A percentile compares a stretch with the other conserved stretches of the same genome.
Conservation (phyloP, 2,329 filamentous ascomycete genomes). For the Zasmidium citrigriseum region DNA sequence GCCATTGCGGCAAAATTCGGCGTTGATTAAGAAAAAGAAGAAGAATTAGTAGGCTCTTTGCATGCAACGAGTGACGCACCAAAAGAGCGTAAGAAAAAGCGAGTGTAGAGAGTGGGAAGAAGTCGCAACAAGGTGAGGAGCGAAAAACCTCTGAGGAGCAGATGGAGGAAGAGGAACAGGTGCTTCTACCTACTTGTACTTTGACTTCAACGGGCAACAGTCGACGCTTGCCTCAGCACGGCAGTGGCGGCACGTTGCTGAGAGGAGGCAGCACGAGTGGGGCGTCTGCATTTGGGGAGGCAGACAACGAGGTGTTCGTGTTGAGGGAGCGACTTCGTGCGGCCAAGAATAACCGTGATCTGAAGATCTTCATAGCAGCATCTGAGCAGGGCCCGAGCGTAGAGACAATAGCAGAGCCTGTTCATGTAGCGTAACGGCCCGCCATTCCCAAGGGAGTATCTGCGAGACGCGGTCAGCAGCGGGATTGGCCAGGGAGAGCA, state of each 20-base stretch:
- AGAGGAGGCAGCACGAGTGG: slow-evolving; percentile 3
- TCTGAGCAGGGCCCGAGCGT: slow-evolving; percentile 3
- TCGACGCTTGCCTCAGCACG: slow-evolving; percentile 1
- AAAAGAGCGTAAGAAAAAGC: slow-evolving; percentile 3
- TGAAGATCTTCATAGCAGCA: slow-evolving; percentile 4
- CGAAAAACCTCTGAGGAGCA: background rate
- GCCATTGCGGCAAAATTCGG: slow-evolving; percentile 5
- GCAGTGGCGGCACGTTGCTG: slow-evolving; percentile 8
- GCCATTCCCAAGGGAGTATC: background rate
- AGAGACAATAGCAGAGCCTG: slow-evolving; percentile 2
- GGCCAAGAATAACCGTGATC: slow-evolving; percentile 8
- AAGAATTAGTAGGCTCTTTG: background rate
- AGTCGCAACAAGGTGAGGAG: background rate
- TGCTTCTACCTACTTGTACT: slow-evolving; percentile 9
- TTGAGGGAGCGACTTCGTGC: background rate
- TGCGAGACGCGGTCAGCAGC: background rate
- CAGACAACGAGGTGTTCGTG: slow-evolving; percentile 1
- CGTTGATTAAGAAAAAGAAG: background rate
- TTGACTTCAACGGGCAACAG: slow-evolving; percentile 1
- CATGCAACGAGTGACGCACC: slow-evolving; percentile 1
- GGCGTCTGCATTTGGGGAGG: slow-evolving; percentile 3
- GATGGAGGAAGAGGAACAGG: background rate
- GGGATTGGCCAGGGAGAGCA: background rate
- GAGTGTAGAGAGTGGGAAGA: slow-evolving; percentile 1
- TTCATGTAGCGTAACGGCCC: background rate